phyloP scores from a whole-genome alignment of 2,329 filamentous ascomycete species.

The Colletotrichum sp. region DNA sequence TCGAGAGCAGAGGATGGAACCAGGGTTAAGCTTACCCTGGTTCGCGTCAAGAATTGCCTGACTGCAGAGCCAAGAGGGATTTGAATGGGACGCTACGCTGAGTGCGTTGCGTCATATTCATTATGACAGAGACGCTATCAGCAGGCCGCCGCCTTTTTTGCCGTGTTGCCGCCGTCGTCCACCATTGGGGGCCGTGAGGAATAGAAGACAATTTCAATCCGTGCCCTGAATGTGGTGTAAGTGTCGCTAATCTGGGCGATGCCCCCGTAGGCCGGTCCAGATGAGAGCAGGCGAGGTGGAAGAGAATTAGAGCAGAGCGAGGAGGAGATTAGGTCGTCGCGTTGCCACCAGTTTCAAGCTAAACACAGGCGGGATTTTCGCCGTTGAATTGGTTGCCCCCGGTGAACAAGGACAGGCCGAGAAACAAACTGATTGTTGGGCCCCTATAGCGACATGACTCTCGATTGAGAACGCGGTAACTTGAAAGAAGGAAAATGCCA shows the following conservation, averaged over 20 bases:
- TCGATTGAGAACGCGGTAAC: not conserved
- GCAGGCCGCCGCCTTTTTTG: not conserved
- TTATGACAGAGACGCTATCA: not conserved
- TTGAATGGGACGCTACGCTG: slow-evolving; percentile 5
- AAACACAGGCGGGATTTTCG: not conserved
- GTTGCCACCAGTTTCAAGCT: not conserved
- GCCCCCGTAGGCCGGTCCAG: not conserved
- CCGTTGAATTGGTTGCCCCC: not conserved
- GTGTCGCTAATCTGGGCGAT: not conserved
- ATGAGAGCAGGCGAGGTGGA: not conserved
- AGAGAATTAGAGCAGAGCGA: not conserved
- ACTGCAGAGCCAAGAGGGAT: slow-evolving; percentile 8
- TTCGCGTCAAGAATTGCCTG: not conserved
- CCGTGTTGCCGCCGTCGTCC: not conserved
- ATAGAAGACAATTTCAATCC: not conserved
- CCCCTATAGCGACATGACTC: not conserved
- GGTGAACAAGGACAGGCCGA: not conserved
- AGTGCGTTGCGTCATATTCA: slow-evolving; percentile 13
- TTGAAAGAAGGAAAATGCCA: not conserved
- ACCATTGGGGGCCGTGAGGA: not conserved
- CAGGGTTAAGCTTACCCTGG: slow-evolving; percentile 13
- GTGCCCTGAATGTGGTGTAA: not conserved
- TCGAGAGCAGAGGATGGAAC: not conserved
- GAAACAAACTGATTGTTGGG: not conserved
- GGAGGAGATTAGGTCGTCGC: not conserved